Conservation (phyloP, 108 stramenopile genomes). For the Pelagomonas calceolata region DNA sequence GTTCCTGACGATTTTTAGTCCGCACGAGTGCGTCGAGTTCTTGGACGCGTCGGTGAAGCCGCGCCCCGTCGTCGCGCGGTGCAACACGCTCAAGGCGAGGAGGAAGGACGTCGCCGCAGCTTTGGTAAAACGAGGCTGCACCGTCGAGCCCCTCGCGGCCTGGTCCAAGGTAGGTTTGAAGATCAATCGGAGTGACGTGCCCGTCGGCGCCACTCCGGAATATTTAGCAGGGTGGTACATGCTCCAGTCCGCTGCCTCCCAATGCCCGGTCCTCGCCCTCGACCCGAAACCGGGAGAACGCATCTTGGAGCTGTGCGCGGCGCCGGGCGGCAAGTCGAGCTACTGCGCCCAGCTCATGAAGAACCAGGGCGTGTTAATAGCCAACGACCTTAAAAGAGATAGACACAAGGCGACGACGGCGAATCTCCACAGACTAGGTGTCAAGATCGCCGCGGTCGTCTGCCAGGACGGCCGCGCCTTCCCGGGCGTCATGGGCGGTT, state of each 20-base stretch:
- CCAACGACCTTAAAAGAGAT: conserved; percentile 85
- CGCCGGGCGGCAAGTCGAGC: conserved; percentile 95
- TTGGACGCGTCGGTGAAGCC: conserved; percentile 86
- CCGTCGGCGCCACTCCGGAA: conserved; percentile 98
- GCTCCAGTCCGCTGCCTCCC: conserved; percentile 94
- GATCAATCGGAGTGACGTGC: conserved; percentile 88
- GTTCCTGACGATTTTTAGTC: conserved; percentile 83
- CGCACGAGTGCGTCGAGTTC: conserved; percentile 84
- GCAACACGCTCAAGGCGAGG: conserved; percentile 94
- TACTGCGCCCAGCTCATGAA: conserved; percentile 95
- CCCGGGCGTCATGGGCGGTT: conserved; percentile 66
- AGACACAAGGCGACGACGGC: conserved; percentile 94
- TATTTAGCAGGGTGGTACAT: conserved; percentile 98
- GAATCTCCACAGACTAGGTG: conserved; percentile 93
- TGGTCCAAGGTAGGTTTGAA: conserved; percentile 98
- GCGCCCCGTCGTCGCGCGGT: conserved; percentile 85
- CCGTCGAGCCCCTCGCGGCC: conserved; percentile 82
- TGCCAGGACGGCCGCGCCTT: conserved; percentile 85
- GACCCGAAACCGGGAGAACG: conserved; percentile 83
- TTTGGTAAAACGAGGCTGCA: conserved; percentile 91
- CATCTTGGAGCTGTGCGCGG: conserved; percentile 89
- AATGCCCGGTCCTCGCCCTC: conserved; percentile 92
- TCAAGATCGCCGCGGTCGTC: conserved; percentile 80
- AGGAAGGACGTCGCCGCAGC: conserved; percentile 90
- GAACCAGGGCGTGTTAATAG: conserved; percentile 85